Conservation (phyloP, 768 basidiomycete genomes). For the Rubroboletus pulcherrimus region DNA sequence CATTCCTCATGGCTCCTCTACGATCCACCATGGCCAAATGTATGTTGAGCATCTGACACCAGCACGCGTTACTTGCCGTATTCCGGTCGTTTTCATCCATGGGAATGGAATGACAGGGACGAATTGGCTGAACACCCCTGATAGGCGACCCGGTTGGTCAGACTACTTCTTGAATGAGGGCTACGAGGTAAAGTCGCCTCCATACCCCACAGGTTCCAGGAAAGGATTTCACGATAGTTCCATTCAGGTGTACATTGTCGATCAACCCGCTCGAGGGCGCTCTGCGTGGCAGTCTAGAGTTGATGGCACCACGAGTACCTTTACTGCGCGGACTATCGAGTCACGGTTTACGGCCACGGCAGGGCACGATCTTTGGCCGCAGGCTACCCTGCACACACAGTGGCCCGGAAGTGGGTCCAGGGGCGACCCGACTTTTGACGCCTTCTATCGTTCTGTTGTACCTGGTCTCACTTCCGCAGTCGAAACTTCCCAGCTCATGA, state of each 20-base stretch:
- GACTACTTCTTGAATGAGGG: slow-evolving; percentile 50
- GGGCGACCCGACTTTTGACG: slow-evolving; percentile 44
- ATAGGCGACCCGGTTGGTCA: slow-evolving; percentile 54
- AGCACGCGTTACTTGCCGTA: slow-evolving; percentile 31
- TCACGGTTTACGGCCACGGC: slow-evolving; percentile 43
- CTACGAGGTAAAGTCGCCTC: slow-evolving; percentile 39
- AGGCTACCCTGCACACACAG: slow-evolving; percentile 44
- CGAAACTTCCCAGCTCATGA: slow-evolving; percentile 38
- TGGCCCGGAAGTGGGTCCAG: slow-evolving; percentile 51
- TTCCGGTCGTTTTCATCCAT: slow-evolving; percentile 47
- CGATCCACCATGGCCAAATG: slow-evolving; percentile 43
- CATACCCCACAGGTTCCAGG: not conserved
- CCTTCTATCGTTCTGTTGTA: slow-evolving; percentile 42
- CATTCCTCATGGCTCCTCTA: slow-evolving; percentile 31
- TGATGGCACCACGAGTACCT: slow-evolving; percentile 35
- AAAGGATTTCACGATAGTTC: not conserved
- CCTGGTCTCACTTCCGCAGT: slow-evolving; percentile 36
- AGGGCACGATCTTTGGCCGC: slow-evolving; percentile 41
- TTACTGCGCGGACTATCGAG: slow-evolving; percentile 33
- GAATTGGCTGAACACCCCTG: slow-evolving; percentile 51
- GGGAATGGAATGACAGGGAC: slow-evolving; percentile 53
- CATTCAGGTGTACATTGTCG: slow-evolving; percentile 41
- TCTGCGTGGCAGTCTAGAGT: slow-evolving; percentile 40
- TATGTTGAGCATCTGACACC: slow-evolving; percentile 52
- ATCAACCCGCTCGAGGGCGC: slow-evolving; percentile 44